Conservation (phyloP, 2,329 filamentous ascomycete genomes). For the Aspergillus pseudoviridinutans region DNA sequence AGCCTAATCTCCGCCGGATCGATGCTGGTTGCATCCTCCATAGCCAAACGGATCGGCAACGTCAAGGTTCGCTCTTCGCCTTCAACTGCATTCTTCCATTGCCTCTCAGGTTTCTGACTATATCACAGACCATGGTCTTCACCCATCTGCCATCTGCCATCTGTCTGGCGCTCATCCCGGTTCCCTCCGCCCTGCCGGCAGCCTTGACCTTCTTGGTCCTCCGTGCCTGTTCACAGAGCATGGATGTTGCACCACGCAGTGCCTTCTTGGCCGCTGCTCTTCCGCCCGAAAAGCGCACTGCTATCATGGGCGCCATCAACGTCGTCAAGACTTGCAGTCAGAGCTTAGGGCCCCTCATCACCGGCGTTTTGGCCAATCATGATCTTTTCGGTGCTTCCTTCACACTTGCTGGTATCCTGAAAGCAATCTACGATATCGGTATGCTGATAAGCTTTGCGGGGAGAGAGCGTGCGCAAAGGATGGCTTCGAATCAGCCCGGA, state of each 20-base stretch:
- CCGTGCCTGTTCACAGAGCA: constrained; percentile 59
- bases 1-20: constrained; percentile 41
- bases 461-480: constrained; percentile 15
- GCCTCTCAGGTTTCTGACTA: not conserved
- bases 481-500: not conserved
- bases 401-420: constrained; percentile 59
- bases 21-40: constrained; percentile 54
- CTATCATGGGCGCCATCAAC: constrained; percentile 67
- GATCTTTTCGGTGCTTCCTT: constrained; percentile 61
- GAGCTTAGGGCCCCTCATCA: constrained; percentile 60
- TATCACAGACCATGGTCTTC: constrained; percentile 64
- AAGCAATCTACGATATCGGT: constrained; percentile 58
- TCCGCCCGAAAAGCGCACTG: constrained; percentile 62
- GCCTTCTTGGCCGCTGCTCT: constrained; percentile 67
- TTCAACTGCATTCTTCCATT: not conserved
- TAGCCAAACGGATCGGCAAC: constrained; percentile 60
- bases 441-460: constrained; percentile 50
- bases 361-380: constrained; percentile 57
- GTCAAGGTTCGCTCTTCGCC: constrained; percentile 35
- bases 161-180: constrained; percentile 60
- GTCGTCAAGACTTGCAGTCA: constrained; percentile 64
- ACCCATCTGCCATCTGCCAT: constrained; percentile 67
- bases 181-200: constrained; percentile 51
- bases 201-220: constrained; percentile 60
- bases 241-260: constrained; percentile 67